Percentiles rank a stretch among this genome's conserved stretches.
These are phyloP conservation scores for Pisolithus tinctorius DNA, from an alignment of 768 basidiomycete species.

Conservation along the genomic window DNA sequence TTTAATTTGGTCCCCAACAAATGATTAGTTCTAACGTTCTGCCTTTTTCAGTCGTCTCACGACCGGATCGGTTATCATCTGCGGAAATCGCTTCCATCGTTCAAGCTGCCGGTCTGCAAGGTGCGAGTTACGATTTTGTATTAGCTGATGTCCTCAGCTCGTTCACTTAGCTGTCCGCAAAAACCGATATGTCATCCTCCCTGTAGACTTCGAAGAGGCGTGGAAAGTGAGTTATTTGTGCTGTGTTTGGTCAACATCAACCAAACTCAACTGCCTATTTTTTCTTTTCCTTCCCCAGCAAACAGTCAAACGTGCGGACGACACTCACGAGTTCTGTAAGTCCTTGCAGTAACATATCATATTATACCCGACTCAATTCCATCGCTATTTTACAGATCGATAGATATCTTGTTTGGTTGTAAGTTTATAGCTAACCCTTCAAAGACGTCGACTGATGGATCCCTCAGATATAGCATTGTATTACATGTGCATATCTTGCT, in stretches of 20 bases:
- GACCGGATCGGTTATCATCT: conserved; percentile 92
- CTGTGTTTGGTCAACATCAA: conserved; percentile 33
- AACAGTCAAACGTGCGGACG: conserved; percentile 94
- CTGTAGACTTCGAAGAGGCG: conserved; percentile 97
- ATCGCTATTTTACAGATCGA: conserved; percentile 30
- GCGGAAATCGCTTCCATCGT: conserved; percentile 95
- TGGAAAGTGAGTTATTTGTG: conserved; percentile 88
- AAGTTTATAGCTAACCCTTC: conserved; percentile 29
- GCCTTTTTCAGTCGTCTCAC: conserved; percentile 70
- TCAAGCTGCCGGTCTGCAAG: conserved; percentile 96
- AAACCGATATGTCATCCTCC: conserved; percentile 96
- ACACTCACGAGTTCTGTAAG: conserved; percentile 94
- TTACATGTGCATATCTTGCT: conserved; percentile 28
- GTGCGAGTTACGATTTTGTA: conserved; percentile 28
- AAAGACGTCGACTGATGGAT: conserved; percentile 9
- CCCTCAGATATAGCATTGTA: conserved; percentile 26
- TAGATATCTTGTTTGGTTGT: conserved; percentile 20
- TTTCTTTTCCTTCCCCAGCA: conserved; percentile 50
- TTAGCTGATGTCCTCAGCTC: conserved; percentile 2
- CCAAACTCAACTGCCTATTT: conserved; percentile 26
- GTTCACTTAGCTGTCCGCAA: conserved; percentile 76
- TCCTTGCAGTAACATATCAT: conserved; percentile 17
- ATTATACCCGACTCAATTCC: conserved; percentile 5
- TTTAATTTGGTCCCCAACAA: not conserved
- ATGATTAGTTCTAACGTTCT: conserved; percentile 9